A percentile compares a stretch with the other conserved stretches of the same genome.
These are phyloP conservation scores for Komagataella ulmi DNA, from an alignment of 805 yeast species.

Conservation along the genomic window DNA sequence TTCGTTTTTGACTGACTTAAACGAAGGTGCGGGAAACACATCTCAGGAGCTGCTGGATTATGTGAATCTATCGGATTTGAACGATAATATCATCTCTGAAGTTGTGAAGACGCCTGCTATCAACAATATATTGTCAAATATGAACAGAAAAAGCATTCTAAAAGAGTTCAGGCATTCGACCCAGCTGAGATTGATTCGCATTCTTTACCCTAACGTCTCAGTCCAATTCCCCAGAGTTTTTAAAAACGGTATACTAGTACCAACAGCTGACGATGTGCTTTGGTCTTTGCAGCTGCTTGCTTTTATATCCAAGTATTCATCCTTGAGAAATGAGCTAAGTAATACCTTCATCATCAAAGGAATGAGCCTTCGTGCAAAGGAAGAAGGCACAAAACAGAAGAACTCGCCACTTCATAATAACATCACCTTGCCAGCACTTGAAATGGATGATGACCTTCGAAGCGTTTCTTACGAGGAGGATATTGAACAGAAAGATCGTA, in stretches of 20 bases:
- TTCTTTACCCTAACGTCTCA: background rate
- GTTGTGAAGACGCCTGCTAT: background rate
- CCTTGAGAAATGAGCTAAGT: slow-evolving; percentile 61
- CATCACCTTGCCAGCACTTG: background rate
- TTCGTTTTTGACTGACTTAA: background rate
- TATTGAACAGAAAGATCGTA: background rate
- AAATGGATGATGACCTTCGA: background rate
- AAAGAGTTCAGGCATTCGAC: background rate
- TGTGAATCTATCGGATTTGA: background rate
- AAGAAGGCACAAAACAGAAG: background rate
- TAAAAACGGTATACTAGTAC: slow-evolving; percentile 63
- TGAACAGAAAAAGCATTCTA: background rate
- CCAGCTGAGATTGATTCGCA: background rate
- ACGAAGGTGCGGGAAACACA: background rate
- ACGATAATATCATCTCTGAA: background rate
- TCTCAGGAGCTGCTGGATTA: background rate
- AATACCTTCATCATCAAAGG: slow-evolving; percentile 63
- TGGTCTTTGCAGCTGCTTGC: slow-evolving; percentile 91
- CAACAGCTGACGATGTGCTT: slow-evolving; percentile 84
- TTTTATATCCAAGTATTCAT: slow-evolving; percentile 83
- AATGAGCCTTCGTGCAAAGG: slow-evolving; percentile 35
- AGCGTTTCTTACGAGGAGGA: background rate
- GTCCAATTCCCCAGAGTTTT: slow-evolving; percentile 34
- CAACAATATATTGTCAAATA: background rate
- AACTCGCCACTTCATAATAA: background rate